These are phyloP conservation scores for Tolypocladium cylindrosporum DNA, from an alignment of 2,329 filamentous ascomycete genomes.

Conservation along the genomic window DNA sequence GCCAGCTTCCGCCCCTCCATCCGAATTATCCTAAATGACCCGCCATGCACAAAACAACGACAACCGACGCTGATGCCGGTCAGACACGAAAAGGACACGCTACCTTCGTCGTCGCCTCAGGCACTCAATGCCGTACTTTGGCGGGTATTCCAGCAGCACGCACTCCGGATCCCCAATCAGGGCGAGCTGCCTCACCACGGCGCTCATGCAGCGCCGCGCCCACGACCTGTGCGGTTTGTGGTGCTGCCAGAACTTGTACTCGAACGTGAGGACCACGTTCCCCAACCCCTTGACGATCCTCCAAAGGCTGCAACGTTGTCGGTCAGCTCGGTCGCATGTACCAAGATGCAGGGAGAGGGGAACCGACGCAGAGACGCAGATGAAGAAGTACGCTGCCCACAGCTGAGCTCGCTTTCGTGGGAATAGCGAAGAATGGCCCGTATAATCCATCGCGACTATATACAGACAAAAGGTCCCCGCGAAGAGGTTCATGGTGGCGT, in stretches of 20 bases:
- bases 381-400: too few species aligned
- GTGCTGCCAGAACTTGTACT: conserved; percentile 28
- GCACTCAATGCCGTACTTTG: conserved; percentile 5
- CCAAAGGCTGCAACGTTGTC: too few species aligned
- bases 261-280: conserved; percentile 24
- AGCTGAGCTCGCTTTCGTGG: too few species aligned
- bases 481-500: neutral
- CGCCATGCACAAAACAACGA: too few species aligned
- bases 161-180: conserved; percentile 32
- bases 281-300: conserved; percentile 27
- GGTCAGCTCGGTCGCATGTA: too few species aligned
- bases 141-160: conserved; percentile 27
- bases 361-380: too few species aligned
- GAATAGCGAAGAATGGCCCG: too few species aligned
- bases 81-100: neutral
- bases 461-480: too few species aligned
- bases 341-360: too few species aligned
- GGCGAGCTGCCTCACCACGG: conserved; percentile 20
- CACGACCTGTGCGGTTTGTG: conserved; percentile 17
- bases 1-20: too few species aligned
- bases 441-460: too few species aligned
- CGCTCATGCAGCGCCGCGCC: conserved; percentile 14
- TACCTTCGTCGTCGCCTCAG: neutral
- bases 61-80: neutral
- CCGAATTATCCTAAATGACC: too few species aligned